Conservation (phyloP, 2,329 filamentous ascomycete species). For the Calonectria pseudoturangicola region DNA sequence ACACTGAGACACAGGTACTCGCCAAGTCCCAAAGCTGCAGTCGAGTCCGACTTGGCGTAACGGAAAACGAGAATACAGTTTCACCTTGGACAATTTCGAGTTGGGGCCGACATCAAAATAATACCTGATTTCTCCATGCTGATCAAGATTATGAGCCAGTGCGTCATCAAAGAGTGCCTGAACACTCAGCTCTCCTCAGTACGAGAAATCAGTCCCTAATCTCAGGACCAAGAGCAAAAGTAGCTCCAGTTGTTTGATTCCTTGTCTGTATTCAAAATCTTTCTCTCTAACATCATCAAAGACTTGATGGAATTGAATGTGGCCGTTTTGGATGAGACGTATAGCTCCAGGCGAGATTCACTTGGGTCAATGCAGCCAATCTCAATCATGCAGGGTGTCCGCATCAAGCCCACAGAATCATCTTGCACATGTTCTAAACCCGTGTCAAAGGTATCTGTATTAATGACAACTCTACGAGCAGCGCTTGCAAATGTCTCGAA, state of each 20-base stretch:
- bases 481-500: background rate
- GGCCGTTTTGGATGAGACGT: background rate
- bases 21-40: background rate
- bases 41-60: background rate
- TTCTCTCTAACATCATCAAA: background rate
- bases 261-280: background rate
- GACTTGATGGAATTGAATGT: background rate
- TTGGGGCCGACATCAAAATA: background rate
- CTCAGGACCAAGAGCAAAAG: background rate
- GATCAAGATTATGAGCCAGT: background rate
- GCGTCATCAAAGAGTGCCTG: background rate
- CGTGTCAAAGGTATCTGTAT: background rate
- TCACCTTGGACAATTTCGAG: background rate
- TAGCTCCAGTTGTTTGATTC: background rate
- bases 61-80: background rate
- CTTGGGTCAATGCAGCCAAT: background rate
- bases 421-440: background rate
- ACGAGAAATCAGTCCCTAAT: background rate
- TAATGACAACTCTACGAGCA: background rate
- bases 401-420: background rate
- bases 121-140: conserved; percentile 2
- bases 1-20: background rate
- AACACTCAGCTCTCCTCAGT: background rate
- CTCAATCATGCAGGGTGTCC: background rate
- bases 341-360: background rate